Evolutionary conservation across 805 yeast species (phyloP).

Genomic region (Candida odintsovae): DNA sequence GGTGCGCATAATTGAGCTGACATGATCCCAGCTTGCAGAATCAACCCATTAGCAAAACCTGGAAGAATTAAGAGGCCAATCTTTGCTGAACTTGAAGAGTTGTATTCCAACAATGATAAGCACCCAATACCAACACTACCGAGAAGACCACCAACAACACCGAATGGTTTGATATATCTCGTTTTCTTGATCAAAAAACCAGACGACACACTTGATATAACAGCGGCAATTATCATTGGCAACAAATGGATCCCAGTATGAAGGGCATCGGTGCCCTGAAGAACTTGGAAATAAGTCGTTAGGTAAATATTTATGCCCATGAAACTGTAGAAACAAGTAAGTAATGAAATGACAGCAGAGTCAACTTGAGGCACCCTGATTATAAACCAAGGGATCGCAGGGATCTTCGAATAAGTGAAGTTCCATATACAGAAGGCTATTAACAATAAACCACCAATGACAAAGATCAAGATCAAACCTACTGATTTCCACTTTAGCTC

Average conservation of each 20-base stretch:
- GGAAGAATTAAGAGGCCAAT: slow-evolving; percentile 35
- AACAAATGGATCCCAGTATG: slow-evolving; percentile 19
- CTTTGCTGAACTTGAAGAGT: slow-evolving; percentile 23
- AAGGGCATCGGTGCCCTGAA: slow-evolving; percentile 26
- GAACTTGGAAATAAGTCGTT: slow-evolving; percentile 46
- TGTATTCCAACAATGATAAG: slow-evolving; percentile 26
- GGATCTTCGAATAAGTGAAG: slow-evolving; percentile 36
- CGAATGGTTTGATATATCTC: slow-evolving; percentile 30
- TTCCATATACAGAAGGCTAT: slow-evolving; percentile 34
- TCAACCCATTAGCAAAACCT: slow-evolving; percentile 32
- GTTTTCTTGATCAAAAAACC: slow-evolving; percentile 29
- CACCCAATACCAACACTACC: slow-evolving; percentile 33
- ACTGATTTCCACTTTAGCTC: slow-evolving; percentile 49
- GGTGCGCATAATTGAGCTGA: slow-evolving; percentile 38
- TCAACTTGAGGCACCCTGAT: slow-evolving; percentile 30
- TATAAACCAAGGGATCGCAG: slow-evolving; percentile 40
- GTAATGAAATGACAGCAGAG: slow-evolving; percentile 16
- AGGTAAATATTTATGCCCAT: slow-evolving; percentile 32
- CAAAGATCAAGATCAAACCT: slow-evolving; percentile 43
- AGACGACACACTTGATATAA: slow-evolving; percentile 8
- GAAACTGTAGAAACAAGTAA: slow-evolving; percentile 29
- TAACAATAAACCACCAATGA: slow-evolving; percentile 37
- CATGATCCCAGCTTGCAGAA: slow-evolving; percentile 28
- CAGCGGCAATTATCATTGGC: slow-evolving; percentile 14
- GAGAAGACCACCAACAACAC: slow-evolving; percentile 24